Evolutionary conservation across 106 monocot genomes (phyloP).

Genomic region (Phalaenopsis equestris): DNA sequence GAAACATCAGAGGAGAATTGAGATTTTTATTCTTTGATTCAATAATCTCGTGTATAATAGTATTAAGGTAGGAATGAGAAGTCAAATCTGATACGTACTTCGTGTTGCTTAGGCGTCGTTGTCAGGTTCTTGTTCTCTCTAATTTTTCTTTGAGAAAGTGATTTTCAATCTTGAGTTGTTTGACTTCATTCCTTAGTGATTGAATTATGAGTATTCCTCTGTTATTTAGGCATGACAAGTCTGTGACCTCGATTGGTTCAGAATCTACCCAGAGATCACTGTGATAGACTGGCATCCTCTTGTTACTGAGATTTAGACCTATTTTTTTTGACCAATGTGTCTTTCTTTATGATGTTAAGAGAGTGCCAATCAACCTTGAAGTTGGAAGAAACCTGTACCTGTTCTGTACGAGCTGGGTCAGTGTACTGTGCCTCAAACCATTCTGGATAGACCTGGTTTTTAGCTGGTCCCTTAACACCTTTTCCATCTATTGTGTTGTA

Average conservation of each 20-base stretch:
- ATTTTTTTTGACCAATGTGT: no score
- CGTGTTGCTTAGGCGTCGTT: no score
- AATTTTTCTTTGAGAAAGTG: no score
- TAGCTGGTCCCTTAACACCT: not conserved
- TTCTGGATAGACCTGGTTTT: not conserved
- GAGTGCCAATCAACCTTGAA: slow-evolving; percentile 1
- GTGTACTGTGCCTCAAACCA: not conserved
- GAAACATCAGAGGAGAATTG: no score
- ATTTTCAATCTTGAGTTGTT: not conserved
- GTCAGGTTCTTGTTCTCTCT: no score
- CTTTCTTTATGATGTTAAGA: no score
- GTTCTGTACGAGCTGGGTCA: not conserved
- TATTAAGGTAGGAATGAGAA: no score
- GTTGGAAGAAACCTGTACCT: not conserved
- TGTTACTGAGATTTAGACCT: not conserved
- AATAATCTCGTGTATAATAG: no score
- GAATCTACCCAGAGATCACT: not conserved
- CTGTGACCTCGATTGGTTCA: not conserved
- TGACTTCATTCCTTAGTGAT: slow-evolving; percentile 2
- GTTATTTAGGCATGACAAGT: not conserved
- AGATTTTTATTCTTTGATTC: no score
- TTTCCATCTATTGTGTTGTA: not conserved
- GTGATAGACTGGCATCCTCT: not conserved
- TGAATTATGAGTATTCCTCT: not conserved
- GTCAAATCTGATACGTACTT: no score